Percentiles rank a stretch among this genome's conserved stretches.
phyloP scores from a whole-genome alignment of 2,329 filamentous ascomycete genomes.

The Calcarisporium arbuscula region DNA sequence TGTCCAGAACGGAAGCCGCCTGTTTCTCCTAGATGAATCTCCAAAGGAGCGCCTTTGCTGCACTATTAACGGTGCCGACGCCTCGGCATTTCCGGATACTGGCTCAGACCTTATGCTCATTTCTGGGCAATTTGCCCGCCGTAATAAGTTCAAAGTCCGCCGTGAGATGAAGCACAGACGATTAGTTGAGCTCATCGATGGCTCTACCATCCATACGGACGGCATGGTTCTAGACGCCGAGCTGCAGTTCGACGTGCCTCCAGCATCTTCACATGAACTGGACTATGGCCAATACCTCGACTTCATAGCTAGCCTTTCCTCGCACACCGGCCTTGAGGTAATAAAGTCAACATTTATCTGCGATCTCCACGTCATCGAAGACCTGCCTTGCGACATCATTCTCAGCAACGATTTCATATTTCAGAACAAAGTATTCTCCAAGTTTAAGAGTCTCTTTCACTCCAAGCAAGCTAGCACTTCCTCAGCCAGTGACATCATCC shows the following conservation, averaged over 20 bases:
- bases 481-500: no score
- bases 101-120: conserved; percentile 8
- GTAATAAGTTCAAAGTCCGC: conserved; percentile 2
- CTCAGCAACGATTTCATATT: conserved; percentile 10
- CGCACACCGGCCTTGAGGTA: background rate
- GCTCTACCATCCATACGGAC: conserved; percentile 3
- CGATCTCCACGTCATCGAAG: conserved; percentile 8
- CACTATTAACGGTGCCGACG: conserved; percentile 3
- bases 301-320: no score
- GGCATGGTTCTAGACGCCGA: conserved; percentile 6
- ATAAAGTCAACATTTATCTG: conserved; percentile 1
- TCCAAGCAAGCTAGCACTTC: no score
- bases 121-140: conserved; percentile 7
- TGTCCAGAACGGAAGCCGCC: background rate
- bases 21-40: conserved; percentile 3
- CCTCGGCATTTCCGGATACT: conserved; percentile 7
- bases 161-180: conserved; percentile 2
- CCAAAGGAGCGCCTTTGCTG: conserved; percentile 3
- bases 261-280: conserved; percentile 2
- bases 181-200: conserved; percentile 5
- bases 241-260: conserved; percentile 3
- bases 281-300: no score
- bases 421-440: conserved; percentile 6
- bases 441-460: conserved; percentile 5
- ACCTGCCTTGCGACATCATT: conserved; percentile 6